Evolutionary conservation across 1,284 basidiomycete species (phyloP), one percentile per base, ranked within the genome.

Genomic region (Ustilago sp.): DNA sequence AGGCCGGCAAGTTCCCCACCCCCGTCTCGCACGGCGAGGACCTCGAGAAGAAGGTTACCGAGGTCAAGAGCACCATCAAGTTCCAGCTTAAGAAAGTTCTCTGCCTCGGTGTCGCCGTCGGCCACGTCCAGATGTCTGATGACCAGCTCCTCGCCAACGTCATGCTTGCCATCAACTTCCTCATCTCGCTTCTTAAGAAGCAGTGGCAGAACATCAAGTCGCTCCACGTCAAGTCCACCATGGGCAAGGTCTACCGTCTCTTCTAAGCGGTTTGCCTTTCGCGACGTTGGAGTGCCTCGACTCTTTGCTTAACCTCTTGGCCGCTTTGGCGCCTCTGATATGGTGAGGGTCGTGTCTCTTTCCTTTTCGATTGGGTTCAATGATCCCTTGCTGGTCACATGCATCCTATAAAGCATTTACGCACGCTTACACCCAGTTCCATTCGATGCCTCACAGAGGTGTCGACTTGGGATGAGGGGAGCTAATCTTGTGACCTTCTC

Each of bases 171-270:
- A 96, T 99, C 91, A 99, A 99, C 92, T 99, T 99, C 92, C 90
- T 99, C 82, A 94, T 99, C 87, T 98, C 97, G 48, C 90, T 99
- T 72, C 92, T 99, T 87, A 99, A 99, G 92, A 99, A 99, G 92
- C 95, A 98, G 80, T 98, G 95, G 95, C 96, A 98, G 89, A 99
- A 99, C 89, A 93, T 99, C 89, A 96, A 95, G 89, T 98, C 95
- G 74, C 90, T 99, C 80, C 94, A 97, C 90, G 92, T 99, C 90
- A 99, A 99, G 91, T 91, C 91, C 83, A 96, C 96, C 87, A 99
- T 98, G 96, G 95, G 96, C 90, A 97, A 97, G 89, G 94, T 95
- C 76, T 89, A 95, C 86, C 94, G 95, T 82, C 90, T 96, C 80
- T 96, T 92, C 91, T 96, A 90, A 90, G 85, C 81, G 86, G 43